Base-by-base conservation (phyloP, 2,329 filamentous ascomycete genomes). In the Fonsecaea pedrosoi region DNA sequence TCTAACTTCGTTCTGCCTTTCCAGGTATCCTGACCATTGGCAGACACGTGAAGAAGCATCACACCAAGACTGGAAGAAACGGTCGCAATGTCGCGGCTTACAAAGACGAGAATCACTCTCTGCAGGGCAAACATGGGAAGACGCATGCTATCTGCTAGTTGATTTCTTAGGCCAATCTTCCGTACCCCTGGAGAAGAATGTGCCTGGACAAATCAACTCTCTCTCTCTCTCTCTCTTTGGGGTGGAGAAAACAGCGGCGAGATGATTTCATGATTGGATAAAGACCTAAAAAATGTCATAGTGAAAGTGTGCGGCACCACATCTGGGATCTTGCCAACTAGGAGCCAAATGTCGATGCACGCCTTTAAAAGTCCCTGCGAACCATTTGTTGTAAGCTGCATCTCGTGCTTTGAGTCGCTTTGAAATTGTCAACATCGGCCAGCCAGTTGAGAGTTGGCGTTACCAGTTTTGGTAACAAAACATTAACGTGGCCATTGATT, bases 101-200 rank as follows among this genome's bases (percentile, higher is more conserved):
- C 75, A 78, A 89, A 80, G 87, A 90, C 70, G 93, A 97, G 82
- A 87, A 87, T 73, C 94, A 98, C 80, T 94, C 90, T 65, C 81
- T 98, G 72, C 69, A 87, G 86, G 74, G 92, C 15, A 94, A 95
- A 86, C 87, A 87, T 65, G 94, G 92, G 63, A 97, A 97, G 86
- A 94, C 92, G 1, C 94, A 97, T 78, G 89, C 87, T 45, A 83
- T 96, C 66, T 97, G 94, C 80, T 97, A 87, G 15, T n/a, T 37
- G 45, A n/a, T 50, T 50, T 2, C 18, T 50, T 21, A 13, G 5
- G 18, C 18, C 8, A 50, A 25, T 25, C 45, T 50, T 50, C 7
- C 21, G 21, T 48, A 9, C n/a, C 3, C 6, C 13, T 38, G 37
- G 25, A 13, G 38, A 15, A 45, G n/a, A 45, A 9, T 50, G 42